Evolutionary conservation across 2,329 filamentous ascomycete genomes (phyloP), one percentile per base, ranked within the genome.

Genomic region (Pseudogymnoascus sp.): DNA sequence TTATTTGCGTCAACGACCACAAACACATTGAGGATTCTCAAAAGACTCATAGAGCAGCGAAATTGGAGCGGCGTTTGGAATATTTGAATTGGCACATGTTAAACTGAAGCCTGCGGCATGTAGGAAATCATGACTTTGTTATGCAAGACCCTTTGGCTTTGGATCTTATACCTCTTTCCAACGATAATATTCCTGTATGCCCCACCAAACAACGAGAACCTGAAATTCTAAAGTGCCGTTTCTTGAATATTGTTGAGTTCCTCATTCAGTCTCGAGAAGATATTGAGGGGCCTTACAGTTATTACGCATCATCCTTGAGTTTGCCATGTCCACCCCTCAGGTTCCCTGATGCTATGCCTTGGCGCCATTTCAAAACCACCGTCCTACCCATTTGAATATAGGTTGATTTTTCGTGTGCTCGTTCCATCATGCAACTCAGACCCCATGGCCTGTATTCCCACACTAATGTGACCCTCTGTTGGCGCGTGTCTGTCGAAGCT

Each of bases 271-370:
- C 49, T 55, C 14, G 9, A 18, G 49, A 55, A 33, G 18, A 31
- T 52, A 55, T 55, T 55, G 28, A 55, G 49, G 49, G 49, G 49
- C 25, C 49, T 55, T 55, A 55, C 49, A 55, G 28, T 55, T 55
- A 18, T 55, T 21, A 14, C 49, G 49, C 49, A 55, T 33, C 49
- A 55, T 55, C 49, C 28, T 55, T 16, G 28, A 55, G 21, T 55
- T 33, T 55, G 49, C 28, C 49, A 33, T 11, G 28, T 55, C 14
- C 49, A 18, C 16, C 28, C n/a, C n/a, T 14, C n/a, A 33, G 12
- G 49, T 21, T 5, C 14, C 49, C 28, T 11, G 3, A 33, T 55
- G 28, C 28, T 16, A 33, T 33, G 9, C n/a, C 7, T 18, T 12
- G 25, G 28, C 5, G n/a, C 49, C 28, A 33, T 33, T 55, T 33